Base-by-base conservation (phyloP, 768 basidiomycete species). In the Glaciozyma martinii region DNA sequence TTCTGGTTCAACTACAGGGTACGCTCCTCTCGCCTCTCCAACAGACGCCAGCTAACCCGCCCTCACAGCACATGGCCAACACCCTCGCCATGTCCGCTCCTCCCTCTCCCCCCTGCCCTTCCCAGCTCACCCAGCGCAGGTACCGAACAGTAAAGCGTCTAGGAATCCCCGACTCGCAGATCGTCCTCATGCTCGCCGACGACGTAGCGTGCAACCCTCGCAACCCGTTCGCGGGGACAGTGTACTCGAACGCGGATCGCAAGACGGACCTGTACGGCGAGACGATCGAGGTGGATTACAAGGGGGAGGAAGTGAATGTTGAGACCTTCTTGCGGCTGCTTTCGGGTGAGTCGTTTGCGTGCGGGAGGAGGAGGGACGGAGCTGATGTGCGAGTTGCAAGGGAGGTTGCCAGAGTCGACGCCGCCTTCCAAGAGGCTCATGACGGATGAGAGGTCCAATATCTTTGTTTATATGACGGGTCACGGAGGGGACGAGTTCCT, bases 401-500 rank as follows among this genome's bases (percentile, higher is more conserved):
- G 91, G 40, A 86, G 94, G 15, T 83, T 90, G 66, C 85, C 88
- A 27, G 80, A 85, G 1, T 87, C 89, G 3, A 82, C 90, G 3
- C 93, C 94, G 5, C 86, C 90, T 13, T 90, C 89, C 0, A 98
- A 99, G 73, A 87, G 94, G 21, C 82, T 99, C 5, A 80, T 95
- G 47, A 87, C 90, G 1, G 93, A 99, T 72, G 87, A 90, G 62
- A 80, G 84, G 33, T 91, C 89, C 9, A 98, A 98, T 73, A 81
- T 99, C 66, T 97, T 98, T 74, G 85, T 99, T 25, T 98, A 95
- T 77, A 89, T 98, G 90, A 94, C 95, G 0, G 95, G 95, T 0
- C 95, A 98, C 71, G 95, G 95, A 18, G 95, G 95, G 1, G 88
- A 94, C 72, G 95, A 95, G 76, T 99, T 98, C 76, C 83, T 99